These are phyloP conservation scores for Ustilago tritici DNA, from an alignment of 1,284 basidiomycete species.

Conservation along the genomic window DNA sequence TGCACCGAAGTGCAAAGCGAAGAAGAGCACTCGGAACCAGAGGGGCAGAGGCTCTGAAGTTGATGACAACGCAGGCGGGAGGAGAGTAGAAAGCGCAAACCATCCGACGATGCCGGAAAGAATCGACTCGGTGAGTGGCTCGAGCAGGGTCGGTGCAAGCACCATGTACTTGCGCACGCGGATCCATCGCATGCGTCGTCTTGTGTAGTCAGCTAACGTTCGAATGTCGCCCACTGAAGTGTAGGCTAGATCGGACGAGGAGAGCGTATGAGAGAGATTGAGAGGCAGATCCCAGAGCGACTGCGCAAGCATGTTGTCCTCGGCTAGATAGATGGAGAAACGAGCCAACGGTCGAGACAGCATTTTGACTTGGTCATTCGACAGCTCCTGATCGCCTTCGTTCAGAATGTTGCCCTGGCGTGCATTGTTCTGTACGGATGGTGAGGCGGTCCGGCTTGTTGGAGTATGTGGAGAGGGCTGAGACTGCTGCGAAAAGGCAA, in stretches of 20 bases:
- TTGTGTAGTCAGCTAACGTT: conserved; percentile 62
- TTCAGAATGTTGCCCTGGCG: not conserved
- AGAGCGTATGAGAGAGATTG: conserved; percentile 56
- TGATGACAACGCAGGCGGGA: conserved; percentile 18
- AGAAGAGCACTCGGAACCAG: conserved; percentile 27
- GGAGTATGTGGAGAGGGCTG: not conserved
- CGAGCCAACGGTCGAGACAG: conserved; percentile 61
- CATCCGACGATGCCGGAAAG: conserved; percentile 61
- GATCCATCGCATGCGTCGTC: conserved; percentile 68
- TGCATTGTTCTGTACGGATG: not conserved
- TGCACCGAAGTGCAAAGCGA: conserved; percentile 37
- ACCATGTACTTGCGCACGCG: conserved; percentile 68
- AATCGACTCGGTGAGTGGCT: conserved; percentile 67
- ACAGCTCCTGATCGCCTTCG: conserved; percentile 2
- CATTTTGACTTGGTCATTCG: conserved; percentile 33
- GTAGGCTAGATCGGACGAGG: conserved; percentile 60
- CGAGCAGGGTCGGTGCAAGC: conserved; percentile 61
- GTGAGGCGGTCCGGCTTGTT: conserved; percentile 16
- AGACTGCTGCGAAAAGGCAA: conserved; percentile 50
- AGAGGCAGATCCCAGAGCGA: conserved; percentile 63
- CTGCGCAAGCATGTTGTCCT: conserved; percentile 69
- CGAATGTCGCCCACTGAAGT: conserved; percentile 67
- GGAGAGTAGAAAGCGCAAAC: conserved; percentile 42
- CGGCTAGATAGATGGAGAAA: conserved; percentile 68
- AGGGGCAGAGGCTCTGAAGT: conserved; percentile 3